Evolutionary conservation across 2,329 filamentous ascomycete species (phyloP), one percentile per base, ranked within the genome.

Genomic region (Mariannaea sp.): DNA sequence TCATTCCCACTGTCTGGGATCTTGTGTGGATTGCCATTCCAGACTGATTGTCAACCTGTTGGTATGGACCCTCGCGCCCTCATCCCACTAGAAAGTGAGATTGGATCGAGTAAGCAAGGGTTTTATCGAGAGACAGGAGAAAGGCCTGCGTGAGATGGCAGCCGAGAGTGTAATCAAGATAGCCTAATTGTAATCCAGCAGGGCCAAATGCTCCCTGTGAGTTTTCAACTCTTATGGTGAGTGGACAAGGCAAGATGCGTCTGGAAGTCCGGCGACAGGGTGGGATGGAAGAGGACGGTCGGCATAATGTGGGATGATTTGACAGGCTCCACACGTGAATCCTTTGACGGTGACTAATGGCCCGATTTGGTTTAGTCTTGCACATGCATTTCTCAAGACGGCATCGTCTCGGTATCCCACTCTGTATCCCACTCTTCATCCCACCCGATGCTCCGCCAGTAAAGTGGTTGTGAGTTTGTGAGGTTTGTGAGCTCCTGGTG

Each of bases 231-330:
- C 45, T n/a, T n/a, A n/a, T n/a, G n/a, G n/a, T n/a, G 44, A 65
- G 60, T 65, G 61, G 60, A 60, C 60, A 58, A 64, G 47, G 40
- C 30, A 36, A 27, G 30, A 20, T 29, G 16, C 14, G 17, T 30
- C 38, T 14, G 29, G 19, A 35, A 8, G 35, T 30, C 39, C 53
- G 35, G 45, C 45, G 30, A 30, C 19, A 6, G 14, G 30, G 58
- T 59, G 56, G 54, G 58, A 62, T 54, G 39, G 49, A n/a, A 61
- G 58, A 62, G 57, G 54, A 61, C 58, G 42, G 27, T 53, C 53
- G 61, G 49, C 14, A 7, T 39, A n/a, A n/a, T 5, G 53, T 57
- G 57, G 57, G 63, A 63, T 65, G 27, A n/a, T n/a, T n/a, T n/a
- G n/a, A n/a, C n/a, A n/a, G n/a, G n/a, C n/a, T n/a, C n/a, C n/a